Conservation (phyloP, 768 basidiomycete genomes). For the Phylloporus sp. region DNA sequence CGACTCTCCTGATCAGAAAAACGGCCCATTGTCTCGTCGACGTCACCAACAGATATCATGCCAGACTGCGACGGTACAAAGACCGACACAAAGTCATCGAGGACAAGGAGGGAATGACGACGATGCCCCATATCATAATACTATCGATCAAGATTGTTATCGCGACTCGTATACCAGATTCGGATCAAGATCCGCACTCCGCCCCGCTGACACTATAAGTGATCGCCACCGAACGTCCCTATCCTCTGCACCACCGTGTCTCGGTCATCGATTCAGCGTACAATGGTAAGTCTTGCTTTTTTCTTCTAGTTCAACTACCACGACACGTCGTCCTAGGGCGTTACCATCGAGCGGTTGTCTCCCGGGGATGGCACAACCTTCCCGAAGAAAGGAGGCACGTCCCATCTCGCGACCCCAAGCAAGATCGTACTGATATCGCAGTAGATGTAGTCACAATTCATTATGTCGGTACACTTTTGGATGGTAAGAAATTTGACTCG, state of each 20-base stretch:
- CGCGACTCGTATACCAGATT: constrained; percentile 32
- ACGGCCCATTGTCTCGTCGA: constrained; percentile 1
- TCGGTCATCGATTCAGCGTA: constrained; percentile 25
- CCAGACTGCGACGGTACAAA: background rate
- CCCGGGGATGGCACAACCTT: constrained; percentile 59
- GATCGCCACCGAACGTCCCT: constrained; percentile 24
- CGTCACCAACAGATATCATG: background rate
- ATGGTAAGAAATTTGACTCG: constrained; percentile 70
- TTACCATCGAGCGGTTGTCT: constrained; percentile 53
- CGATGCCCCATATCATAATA: constrained; percentile 11
- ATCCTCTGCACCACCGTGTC: constrained; percentile 22
- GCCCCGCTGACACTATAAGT: constrained; percentile 45
- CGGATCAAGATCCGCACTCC: constrained; percentile 78
- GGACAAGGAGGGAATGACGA: constrained; percentile 1
- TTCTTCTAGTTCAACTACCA: constrained; percentile 1
- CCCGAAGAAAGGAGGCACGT: constrained; percentile 69
- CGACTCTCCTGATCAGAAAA: background rate
- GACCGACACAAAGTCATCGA: background rate
- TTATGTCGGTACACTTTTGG: constrained; percentile 66
- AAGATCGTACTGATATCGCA: constrained; percentile 24
- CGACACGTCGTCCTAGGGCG: constrained; percentile 47
- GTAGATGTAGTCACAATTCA: constrained; percentile 71
- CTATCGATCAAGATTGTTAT: constrained; percentile 15
- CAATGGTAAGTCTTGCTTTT: constrained; percentile 30
- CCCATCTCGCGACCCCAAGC: constrained; percentile 2